Conservation (phyloP, 345 rosid genomes). For the Moricandia moricandioides region DNA sequence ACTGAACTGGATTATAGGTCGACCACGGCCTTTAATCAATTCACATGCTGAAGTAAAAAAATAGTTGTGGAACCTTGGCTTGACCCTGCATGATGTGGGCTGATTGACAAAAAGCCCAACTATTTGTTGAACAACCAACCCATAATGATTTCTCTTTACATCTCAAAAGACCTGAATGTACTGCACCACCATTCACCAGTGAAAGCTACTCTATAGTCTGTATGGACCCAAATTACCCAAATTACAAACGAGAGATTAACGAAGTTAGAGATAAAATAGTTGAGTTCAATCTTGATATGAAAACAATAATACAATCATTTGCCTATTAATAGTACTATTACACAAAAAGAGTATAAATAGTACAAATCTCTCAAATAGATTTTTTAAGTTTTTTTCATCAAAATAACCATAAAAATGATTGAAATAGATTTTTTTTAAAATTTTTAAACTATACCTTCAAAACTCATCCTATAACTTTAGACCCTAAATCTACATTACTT, state of each 20-base stretch:
- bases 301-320: neutral
- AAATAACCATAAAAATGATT: too few species aligned
- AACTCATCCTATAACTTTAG: too few species aligned
- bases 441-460: too few species aligned
- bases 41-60: neutral
- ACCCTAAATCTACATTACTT: too few species aligned
- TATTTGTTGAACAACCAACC: neutral
- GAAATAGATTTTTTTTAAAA: too few species aligned
- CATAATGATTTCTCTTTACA: neutral
- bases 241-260: neutral
- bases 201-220: neutral
- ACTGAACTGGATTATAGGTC: neutral
- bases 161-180: neutral
- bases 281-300: neutral
- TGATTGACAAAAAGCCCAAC: neutral
- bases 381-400: too few species aligned
- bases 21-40: neutral
- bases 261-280: neutral
- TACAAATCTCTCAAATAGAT: too few species aligned
- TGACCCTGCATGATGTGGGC: too few species aligned
- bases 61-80: neutral
- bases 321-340: too few species aligned
- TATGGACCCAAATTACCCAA: neutral
- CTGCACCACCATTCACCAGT: neutral
- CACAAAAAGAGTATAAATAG: too few species aligned